These are phyloP conservation scores for Cucurbita pepo DNA, from an alignment of 306 rosid species.

Conservation along the genomic window DNA sequence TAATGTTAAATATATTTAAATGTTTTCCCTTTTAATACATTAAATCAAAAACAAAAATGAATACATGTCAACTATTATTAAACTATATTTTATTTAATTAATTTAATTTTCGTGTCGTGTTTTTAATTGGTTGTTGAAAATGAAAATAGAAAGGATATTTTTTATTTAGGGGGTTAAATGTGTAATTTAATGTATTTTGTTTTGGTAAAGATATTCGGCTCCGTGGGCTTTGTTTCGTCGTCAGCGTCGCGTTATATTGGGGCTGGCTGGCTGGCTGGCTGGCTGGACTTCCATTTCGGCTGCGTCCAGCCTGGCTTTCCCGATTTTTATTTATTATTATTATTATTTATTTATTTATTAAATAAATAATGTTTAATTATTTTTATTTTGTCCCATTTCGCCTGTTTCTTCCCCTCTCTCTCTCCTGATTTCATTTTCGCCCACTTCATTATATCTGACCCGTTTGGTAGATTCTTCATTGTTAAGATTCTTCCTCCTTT, in stretches of 20 bases:
- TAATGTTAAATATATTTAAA: too few relatives aligned
- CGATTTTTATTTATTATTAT: not conserved
- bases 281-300: slow-evolving; percentile 10
- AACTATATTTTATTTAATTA: too few relatives aligned
- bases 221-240: not conserved
- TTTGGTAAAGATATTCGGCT: not conserved
- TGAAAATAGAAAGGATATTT: too few relatives aligned
- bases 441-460: not conserved
- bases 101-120: too few relatives aligned
- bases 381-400: slow-evolving; percentile 36
- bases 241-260: not conserved
- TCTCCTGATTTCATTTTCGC: slow-evolving; percentile 37
- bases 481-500: not conserved
- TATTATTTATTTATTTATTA: not conserved
- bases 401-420: slow-evolving; percentile 29
- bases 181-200: not conserved
- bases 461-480: not conserved
- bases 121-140: too few relatives aligned
- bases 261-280: not conserved
- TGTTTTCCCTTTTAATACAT: too few relatives aligned
- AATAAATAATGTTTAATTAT: not conserved
- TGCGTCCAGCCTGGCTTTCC: slow-evolving; percentile 12
- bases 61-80: too few relatives aligned
- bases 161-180: not conserved
- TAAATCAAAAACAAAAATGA: too few relatives aligned